Conservation (phyloP, 805 yeast genomes). For the Kazachstania africana region DNA sequence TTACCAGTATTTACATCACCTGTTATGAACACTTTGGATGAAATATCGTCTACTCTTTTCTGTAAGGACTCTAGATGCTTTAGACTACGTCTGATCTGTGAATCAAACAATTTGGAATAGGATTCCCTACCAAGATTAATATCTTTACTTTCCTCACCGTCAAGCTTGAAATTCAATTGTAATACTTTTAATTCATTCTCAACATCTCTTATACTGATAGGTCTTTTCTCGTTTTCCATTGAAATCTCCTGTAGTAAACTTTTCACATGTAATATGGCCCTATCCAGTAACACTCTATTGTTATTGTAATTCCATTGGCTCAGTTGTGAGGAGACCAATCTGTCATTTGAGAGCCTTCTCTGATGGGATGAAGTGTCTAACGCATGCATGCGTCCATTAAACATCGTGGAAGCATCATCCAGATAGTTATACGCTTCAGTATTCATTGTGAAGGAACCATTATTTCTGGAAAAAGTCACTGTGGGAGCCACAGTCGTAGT, state of each 20-base stretch:
- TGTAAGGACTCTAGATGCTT: slow-evolving; percentile 61
- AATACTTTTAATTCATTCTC: slow-evolving; percentile 22
- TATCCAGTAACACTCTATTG: slow-evolving; percentile 51
- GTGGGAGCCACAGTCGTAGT: slow-evolving; percentile 4
- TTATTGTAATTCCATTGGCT: slow-evolving; percentile 71
- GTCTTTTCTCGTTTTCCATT: slow-evolving; percentile 45
- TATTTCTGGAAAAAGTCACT: slow-evolving; percentile 4
- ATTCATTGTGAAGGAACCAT: slow-evolving; percentile 1
- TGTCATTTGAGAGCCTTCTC: slow-evolving; percentile 10
- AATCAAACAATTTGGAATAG: slow-evolving; percentile 55
- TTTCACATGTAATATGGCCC: slow-evolving; percentile 44
- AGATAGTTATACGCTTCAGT: neutral
- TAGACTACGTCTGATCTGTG: slow-evolving; percentile 50
- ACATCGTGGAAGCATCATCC: slow-evolving; percentile 1
- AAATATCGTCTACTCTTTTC: slow-evolving; percentile 79
- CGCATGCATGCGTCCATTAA: neutral
- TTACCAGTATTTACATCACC: slow-evolving; percentile 97
- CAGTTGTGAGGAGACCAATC: slow-evolving; percentile 30
- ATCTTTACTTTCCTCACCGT: slow-evolving; percentile 27
- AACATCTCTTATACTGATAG: slow-evolving; percentile 47
- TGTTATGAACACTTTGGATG: slow-evolving; percentile 89
- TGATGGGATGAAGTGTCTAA: slow-evolving; percentile 1
- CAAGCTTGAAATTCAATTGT: slow-evolving; percentile 18
- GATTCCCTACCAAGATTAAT: slow-evolving; percentile 55
- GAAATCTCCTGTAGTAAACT: slow-evolving; percentile 40